A percentile compares a stretch with the other conserved stretches of the same genome.
Evolutionary conservation across 2,329 filamentous ascomycete genomes (phyloP).

Genomic region (Ceratocystis cacaofunesta): DNA sequence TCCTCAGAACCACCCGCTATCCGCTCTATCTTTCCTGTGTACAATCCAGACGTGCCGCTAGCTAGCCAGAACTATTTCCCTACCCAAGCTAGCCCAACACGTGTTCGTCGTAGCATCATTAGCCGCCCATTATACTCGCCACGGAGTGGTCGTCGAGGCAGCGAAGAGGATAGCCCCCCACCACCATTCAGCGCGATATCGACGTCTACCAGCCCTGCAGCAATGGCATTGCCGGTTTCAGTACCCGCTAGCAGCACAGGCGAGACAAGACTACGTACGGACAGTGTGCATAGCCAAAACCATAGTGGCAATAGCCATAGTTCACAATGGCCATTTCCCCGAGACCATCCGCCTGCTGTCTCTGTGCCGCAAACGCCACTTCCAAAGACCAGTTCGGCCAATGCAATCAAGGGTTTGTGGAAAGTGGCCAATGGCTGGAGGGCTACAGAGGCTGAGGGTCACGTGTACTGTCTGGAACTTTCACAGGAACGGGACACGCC

Average conservation of each 20-base stretch:
- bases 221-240: too few relatives aligned
- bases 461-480: constrained; percentile 44
- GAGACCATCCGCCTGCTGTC: constrained; percentile 23
- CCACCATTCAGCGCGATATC: neutral
- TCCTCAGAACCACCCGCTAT: constrained; percentile 30
- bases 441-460: constrained; percentile 43
- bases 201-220: neutral
- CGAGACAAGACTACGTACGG: too few relatives aligned
- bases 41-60: constrained; percentile 52
- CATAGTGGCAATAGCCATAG: constrained; percentile 8
- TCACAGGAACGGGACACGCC: constrained; percentile 44
- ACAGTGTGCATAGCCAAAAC: neutral
- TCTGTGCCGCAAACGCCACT: constrained; percentile 28
- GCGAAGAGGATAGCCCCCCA: constrained; percentile 19
- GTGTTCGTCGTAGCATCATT: constrained; percentile 49
- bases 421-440: constrained; percentile 56
- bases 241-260: too few relatives aligned
- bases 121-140: constrained; percentile 49
- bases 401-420: constrained; percentile 52
- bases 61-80: constrained; percentile 57
- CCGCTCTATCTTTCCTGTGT: constrained; percentile 62
- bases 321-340: constrained; percentile 21
- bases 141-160: constrained; percentile 18
- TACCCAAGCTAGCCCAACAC: constrained; percentile 46
- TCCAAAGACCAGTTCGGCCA: constrained; percentile 39